Percentiles rank a stretch among this genome's conserved stretches.
phyloP scores from a whole-genome alignment of 345 rosid species.

The Citrus glauca region DNA sequence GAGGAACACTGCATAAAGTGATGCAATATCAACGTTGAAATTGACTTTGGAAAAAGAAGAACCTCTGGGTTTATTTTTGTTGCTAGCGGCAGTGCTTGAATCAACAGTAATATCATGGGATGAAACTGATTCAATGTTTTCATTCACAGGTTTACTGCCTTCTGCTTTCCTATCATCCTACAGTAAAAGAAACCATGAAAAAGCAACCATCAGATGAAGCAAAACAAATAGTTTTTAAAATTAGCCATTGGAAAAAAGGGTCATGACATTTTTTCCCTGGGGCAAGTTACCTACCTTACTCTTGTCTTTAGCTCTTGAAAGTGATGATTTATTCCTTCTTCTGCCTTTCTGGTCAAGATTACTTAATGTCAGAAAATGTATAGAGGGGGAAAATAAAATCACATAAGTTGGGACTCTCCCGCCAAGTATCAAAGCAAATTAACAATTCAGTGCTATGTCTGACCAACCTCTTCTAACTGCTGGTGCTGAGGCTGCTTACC shows the following conservation, averaged over 20 bases:
- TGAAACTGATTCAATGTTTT: constrained; percentile 14
- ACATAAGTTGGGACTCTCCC: background rate
- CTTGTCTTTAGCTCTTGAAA: constrained; percentile 8
- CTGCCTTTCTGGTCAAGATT: constrained; percentile 13
- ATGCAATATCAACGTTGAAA: background rate
- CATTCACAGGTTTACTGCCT: constrained; percentile 12
- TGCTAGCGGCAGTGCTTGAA: constrained; percentile 5
- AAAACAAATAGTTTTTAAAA: background rate
- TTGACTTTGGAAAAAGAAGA: background rate
- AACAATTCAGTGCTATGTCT: background rate
- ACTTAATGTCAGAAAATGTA: constrained; percentile 2
- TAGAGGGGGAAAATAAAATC: background rate
- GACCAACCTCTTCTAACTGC: constrained; percentile 16
- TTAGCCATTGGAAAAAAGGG: too few species aligned
- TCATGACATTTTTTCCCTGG: background rate
- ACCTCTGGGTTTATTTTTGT: constrained; percentile 21
- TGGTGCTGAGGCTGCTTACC: background rate
- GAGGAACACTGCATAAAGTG: background rate
- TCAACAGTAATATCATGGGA: constrained; percentile 4
- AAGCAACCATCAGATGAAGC: background rate
- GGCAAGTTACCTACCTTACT: constrained; percentile 8
- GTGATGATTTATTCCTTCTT: constrained; percentile 11
- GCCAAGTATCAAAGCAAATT: background rate
- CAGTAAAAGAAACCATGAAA: constrained; percentile 6
- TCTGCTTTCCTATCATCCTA: constrained; percentile 21